phyloP scores from a whole-genome alignment of 2,329 filamentous ascomycete genomes.

The Coccinonectria pachysandricola region DNA sequence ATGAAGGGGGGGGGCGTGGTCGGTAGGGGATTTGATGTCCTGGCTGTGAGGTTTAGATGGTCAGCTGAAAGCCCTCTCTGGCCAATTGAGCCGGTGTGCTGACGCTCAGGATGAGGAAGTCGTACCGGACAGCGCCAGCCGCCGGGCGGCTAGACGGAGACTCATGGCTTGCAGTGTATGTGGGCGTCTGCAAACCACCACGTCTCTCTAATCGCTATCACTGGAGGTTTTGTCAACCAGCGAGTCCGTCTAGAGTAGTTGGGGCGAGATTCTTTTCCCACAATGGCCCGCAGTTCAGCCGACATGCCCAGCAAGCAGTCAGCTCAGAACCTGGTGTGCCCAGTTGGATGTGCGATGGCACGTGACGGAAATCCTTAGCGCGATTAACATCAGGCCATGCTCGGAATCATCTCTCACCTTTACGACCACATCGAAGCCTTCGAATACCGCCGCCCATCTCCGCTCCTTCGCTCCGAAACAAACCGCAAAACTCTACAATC shows the following conservation, averaged over 20 bases:
- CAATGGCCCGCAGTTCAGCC: slow-evolving; percentile 16
- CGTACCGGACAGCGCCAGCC: slow-evolving; percentile 51
- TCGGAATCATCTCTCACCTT: slow-evolving; percentile 17
- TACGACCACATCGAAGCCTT: slow-evolving; percentile 16
- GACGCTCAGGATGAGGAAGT: slow-evolving; percentile 1
- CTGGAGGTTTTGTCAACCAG: slow-evolving; percentile 9
- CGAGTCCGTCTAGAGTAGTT: too few species aligned
- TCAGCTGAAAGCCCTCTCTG: slow-evolving; percentile 7
- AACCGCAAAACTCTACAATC: slow-evolving; percentile 14
- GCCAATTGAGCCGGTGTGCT: slow-evolving; percentile 11
- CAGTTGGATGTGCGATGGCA: slow-evolving; percentile 3
- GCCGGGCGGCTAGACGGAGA: slow-evolving; percentile 51
- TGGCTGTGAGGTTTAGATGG: slow-evolving; percentile 9
- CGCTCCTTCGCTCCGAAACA: slow-evolving; percentile 11
- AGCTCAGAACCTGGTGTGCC: slow-evolving; percentile 10
- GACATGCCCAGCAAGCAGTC: too few species aligned
- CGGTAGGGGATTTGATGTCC: slow-evolving; percentile 10
- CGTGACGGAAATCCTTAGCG: slow-evolving; percentile 20
- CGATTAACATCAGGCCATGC: slow-evolving; percentile 26
- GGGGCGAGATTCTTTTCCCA: slow-evolving; percentile 20
- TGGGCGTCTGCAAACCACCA: slow-evolving; percentile 12
- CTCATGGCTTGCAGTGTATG: slow-evolving; percentile 42
- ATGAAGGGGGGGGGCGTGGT: slow-evolving; percentile 10
- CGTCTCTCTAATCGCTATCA: slow-evolving; percentile 10
- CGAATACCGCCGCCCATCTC: slow-evolving; percentile 12